Conservation (phyloP, 768 basidiomycete species). For the Suillus occidentalis region DNA sequence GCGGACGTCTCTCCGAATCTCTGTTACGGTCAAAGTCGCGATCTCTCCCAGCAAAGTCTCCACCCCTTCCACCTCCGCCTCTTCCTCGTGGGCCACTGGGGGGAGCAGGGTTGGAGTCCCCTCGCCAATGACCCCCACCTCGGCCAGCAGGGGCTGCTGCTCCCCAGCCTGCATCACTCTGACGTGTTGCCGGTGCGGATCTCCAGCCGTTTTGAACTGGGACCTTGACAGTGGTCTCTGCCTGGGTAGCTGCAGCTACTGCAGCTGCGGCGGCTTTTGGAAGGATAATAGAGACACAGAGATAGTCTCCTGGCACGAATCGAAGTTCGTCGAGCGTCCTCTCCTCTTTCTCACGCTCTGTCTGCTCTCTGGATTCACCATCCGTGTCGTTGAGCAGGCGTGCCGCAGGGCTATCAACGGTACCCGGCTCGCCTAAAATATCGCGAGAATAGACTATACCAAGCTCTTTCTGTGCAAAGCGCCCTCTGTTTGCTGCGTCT, state of each 20-base stretch:
- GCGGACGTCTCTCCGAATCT: conserved; percentile 50
- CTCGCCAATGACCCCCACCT: conserved; percentile 76
- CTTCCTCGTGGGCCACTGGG: conserved; percentile 43
- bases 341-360: conserved; percentile 57
- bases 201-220: conserved; percentile 38
- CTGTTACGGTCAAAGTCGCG: conserved; percentile 38
- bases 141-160: conserved; percentile 40
- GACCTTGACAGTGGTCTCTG: conserved; percentile 42
- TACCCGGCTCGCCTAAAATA: conserved; percentile 78
- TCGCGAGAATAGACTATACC: conserved; percentile 83
- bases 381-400: conserved; percentile 56
- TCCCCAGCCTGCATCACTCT: conserved; percentile 43
- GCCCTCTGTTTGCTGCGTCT: conserved; percentile 69
- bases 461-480: conserved; percentile 74
- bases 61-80: conserved; percentile 28
- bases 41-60: conserved; percentile 35
- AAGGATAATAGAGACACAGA: conserved; percentile 71
- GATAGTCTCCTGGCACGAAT: conserved; percentile 79
- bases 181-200: conserved; percentile 36
- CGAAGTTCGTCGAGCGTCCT: conserved; percentile 77
- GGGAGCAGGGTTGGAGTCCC: conserved; percentile 55
- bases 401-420: conserved; percentile 55
- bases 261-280: conserved; percentile 57
- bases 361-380: conserved; percentile 31
- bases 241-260: conserved; percentile 44